Conservation (phyloP, 2,329 filamentous ascomycete species). For the Penicillium crustosum region DNA sequence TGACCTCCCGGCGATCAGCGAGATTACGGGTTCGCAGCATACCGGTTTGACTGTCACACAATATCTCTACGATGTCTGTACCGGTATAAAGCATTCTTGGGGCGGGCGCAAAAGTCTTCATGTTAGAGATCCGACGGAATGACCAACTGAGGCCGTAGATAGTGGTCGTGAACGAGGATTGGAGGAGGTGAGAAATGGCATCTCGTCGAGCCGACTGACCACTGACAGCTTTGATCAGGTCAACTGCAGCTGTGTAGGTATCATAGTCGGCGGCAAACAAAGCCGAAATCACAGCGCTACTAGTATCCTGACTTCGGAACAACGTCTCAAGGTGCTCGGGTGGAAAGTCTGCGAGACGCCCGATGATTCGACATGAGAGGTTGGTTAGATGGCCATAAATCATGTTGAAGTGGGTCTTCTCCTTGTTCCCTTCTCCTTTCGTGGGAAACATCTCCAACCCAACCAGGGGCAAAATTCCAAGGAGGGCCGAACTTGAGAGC, state of each 20-base stretch:
- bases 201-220: slow-evolving; percentile 63
- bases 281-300: slow-evolving; percentile 72
- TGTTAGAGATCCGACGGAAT: slow-evolving; percentile 55
- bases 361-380: slow-evolving; percentile 70
- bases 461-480: slow-evolving; percentile 68
- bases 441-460: slow-evolving; percentile 72
- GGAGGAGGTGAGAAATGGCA: slow-evolving; percentile 61
- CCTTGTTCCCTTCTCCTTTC: slow-evolving; percentile 46
- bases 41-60: slow-evolving; percentile 64
- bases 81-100: slow-evolving; percentile 62
- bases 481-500: slow-evolving; percentile 71
- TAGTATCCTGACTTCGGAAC: slow-evolving; percentile 66
- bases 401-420: slow-evolving; percentile 72
- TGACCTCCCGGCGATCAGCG: slow-evolving; percentile 58
- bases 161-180: slow-evolving; percentile 56
- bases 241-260: slow-evolving; percentile 76
- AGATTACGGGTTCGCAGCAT: slow-evolving; percentile 61
- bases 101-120: slow-evolving; percentile 60
- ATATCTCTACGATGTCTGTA: slow-evolving; percentile 61
- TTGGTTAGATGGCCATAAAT: slow-evolving; percentile 63
- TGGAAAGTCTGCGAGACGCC: slow-evolving; percentile 74
- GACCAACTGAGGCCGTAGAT: slow-evolving; percentile 58
- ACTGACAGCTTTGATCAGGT: slow-evolving; percentile 80
- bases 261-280: slow-evolving; percentile 78
- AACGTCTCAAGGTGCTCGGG: slow-evolving; percentile 67